Evolutionary conservation across 495 filamentous ascomycete genomes (phyloP), one percentile per base, ranked within the genome.

Genomic region (Penicillium flavigenum): DNA sequence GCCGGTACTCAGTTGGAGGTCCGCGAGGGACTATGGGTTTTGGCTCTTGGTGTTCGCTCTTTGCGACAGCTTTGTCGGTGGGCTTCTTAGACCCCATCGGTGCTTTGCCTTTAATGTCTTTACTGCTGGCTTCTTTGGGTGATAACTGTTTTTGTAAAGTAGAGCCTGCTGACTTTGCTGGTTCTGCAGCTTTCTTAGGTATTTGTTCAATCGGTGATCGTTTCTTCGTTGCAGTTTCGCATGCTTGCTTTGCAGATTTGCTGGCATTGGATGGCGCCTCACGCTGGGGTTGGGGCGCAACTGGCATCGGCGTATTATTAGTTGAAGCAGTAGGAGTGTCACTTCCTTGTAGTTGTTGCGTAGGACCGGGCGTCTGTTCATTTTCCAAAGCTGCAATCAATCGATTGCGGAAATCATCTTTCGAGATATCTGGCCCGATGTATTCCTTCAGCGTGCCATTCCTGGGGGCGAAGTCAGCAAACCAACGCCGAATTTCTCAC

Each of bases 381-480:
- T 62, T 58, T 9, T 62, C 55, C 24, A 86, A 61, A 27, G 74
- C 76, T 34, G 64, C 61, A 3, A 51, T 57, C 12, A 88, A 51
- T 10, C 86, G 79, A 36, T 63, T 68, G 34, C 76, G 59, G 44
- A 89, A 86, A 9, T 84, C 82, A 11, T 83, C 81, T 57, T 81
- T 86, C 19, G 76, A 66, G 3, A 81, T 75, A 4, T 84, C 83
- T 19, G 82, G 69, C 51, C 76, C 72, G n/a, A 89, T 75, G 59
- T 88, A 88, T 65, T 88, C 85, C 54, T 84, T 81, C 19, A 88
- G 63, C 56, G 81, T 77, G 19, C 79, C 84, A 70, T 84, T 80
- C 60, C 84, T 87, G 52, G 54, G 54, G 26, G 20, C 7, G 5
- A 58, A 8, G 38, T 9, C 22, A 50, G 42, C 16, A 22, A 42